Percentiles rank a stretch among this genome's conserved stretches.
Evolutionary conservation across 2,329 filamentous ascomycete species (phyloP).

Genomic region (Geosmithia morbida): DNA sequence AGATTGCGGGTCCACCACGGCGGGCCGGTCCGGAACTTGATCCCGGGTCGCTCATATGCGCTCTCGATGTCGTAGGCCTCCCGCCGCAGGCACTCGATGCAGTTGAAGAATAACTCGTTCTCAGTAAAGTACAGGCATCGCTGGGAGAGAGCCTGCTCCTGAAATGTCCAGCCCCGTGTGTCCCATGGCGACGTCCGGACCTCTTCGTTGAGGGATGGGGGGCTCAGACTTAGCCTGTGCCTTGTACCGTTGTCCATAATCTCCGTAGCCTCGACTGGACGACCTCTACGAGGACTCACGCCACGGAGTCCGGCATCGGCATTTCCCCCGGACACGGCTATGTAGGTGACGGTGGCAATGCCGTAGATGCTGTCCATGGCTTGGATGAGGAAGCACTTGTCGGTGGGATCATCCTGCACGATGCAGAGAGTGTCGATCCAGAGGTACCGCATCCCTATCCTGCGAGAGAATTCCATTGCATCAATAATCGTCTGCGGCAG

Average conservation of each 20-base stretch:
- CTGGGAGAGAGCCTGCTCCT: conserved; percentile 6
- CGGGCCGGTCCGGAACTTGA: conserved; percentile 3
- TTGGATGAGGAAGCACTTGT: conserved; percentile 2
- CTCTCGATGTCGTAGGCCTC: conserved; percentile 3
- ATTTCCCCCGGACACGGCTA: conserved; percentile 1
- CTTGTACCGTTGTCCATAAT: conserved; percentile 1
- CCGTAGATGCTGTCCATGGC: conserved; percentile 3
- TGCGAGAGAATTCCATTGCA: conserved; percentile 1
- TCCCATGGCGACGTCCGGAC: conserved; percentile 3
- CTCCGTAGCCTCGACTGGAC: conserved; percentile 1
- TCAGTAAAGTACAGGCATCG: conserved; percentile 4
- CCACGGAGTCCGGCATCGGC: conserved; percentile 2
- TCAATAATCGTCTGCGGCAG: conserved; percentile 2
- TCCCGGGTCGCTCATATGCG: neutral
- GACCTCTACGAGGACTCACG: conserved; percentile 1
- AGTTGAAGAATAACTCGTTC: conserved; percentile 4
- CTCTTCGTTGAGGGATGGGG: conserved; percentile 2
- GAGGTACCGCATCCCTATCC: conserved; percentile 5
- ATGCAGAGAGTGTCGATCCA: conserved; percentile 8
- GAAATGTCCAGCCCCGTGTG: conserved; percentile 6
- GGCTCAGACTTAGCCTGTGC: conserved; percentile 2
- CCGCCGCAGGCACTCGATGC: conserved; percentile 1
- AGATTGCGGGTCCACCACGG: conserved; percentile 5
- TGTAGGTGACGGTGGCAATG: conserved; percentile 2
- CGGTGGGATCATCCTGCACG: conserved; percentile 5